phyloP scores from a whole-genome alignment of 306 rosid species.

The Casuarina cunninghamiana region DNA sequence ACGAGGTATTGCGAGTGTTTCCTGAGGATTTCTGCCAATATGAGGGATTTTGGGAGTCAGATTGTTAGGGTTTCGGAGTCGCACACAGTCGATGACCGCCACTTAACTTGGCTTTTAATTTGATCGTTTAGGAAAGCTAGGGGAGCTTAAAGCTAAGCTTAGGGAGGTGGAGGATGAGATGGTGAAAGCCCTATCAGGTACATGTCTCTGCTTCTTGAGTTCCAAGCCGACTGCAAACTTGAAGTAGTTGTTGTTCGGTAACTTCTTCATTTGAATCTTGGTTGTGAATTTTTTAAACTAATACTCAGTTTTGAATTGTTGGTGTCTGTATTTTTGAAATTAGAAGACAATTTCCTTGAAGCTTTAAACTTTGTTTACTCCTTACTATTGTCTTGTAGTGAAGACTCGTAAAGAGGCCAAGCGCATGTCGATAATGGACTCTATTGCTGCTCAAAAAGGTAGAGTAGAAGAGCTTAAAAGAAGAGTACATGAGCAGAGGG shows the following conservation, averaged over 20 bases:
- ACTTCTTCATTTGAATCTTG: conserved; percentile 14
- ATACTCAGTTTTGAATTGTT: not conserved
- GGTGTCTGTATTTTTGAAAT: not conserved
- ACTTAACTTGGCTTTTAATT: not conserved
- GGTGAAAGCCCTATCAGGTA: conserved; percentile 82
- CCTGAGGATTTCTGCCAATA: not conserved
- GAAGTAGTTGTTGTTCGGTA: not conserved
- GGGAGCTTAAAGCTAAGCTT: conserved; percentile 53
- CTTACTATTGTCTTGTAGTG: conserved; percentile 38
- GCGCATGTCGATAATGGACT: conserved; percentile 65
- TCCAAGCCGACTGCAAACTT: not conserved
- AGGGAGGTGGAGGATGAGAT: conserved; percentile 79
- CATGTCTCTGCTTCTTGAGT: conserved; percentile 1
- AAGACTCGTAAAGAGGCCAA: conserved; percentile 82
- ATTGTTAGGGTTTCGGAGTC: conserved; percentile 37
- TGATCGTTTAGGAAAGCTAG: conserved; percentile 42
- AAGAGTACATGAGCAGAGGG: conserved; percentile 43
- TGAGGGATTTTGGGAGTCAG: not conserved
- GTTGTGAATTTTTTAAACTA: not conserved
- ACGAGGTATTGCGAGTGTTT: not conserved
- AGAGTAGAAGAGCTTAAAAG: conserved; percentile 51
- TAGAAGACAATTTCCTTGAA: not conserved
- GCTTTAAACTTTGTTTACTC: conserved; percentile 1
- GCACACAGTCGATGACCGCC: not conserved
- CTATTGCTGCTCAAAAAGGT: conserved; percentile 55